These are phyloP conservation scores for Candida vaughaniae DNA, from an alignment of 805 yeast species.

Conservation along the genomic window DNA sequence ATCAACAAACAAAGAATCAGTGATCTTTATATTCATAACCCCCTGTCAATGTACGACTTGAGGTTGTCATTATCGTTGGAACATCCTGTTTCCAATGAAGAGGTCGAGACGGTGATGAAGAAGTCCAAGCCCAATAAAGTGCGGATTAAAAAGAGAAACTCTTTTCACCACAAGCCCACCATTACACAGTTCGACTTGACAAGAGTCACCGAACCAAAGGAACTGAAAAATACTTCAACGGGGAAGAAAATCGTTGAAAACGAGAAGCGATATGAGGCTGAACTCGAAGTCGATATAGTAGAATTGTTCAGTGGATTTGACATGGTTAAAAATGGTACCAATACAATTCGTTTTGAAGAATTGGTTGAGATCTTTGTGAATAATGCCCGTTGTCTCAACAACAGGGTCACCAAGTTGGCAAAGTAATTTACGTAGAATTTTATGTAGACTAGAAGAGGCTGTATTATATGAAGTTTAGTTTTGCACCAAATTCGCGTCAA, in stretches of 20 bases:
- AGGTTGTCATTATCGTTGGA: conserved; percentile 76
- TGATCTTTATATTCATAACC: conserved; percentile 68
- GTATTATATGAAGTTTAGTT: no score
- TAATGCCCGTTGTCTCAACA: conserved; percentile 44
- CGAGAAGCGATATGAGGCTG: conserved; percentile 38
- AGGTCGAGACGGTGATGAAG: conserved; percentile 50
- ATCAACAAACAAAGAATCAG: conserved; percentile 75
- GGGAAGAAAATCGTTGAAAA: conserved; percentile 37
- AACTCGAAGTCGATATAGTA: conserved; percentile 38
- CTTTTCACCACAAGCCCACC: conserved; percentile 73
- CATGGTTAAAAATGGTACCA: conserved; percentile 36
- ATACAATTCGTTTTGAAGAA: conserved; percentile 41
- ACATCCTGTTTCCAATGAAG: conserved; percentile 63
- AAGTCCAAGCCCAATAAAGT: conserved; percentile 53
- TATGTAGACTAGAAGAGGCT: no score
- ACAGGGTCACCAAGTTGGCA: conserved; percentile 43
- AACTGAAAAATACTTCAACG: conserved; percentile 30
- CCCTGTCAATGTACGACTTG: conserved; percentile 74
- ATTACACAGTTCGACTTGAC: conserved; percentile 74
- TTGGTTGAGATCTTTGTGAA: conserved; percentile 45
- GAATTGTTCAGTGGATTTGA: conserved; percentile 44
- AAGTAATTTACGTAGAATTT: no score
- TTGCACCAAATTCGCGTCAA: no score
- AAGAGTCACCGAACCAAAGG: conserved; percentile 45
- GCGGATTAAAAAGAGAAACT: conserved; percentile 70